A percentile compares a stretch with the other conserved stretches of the same genome.
These are phyloP conservation scores for Flaveria linearis DNA, from an alignment of 129 eudicot species.

Conservation along the genomic window DNA sequence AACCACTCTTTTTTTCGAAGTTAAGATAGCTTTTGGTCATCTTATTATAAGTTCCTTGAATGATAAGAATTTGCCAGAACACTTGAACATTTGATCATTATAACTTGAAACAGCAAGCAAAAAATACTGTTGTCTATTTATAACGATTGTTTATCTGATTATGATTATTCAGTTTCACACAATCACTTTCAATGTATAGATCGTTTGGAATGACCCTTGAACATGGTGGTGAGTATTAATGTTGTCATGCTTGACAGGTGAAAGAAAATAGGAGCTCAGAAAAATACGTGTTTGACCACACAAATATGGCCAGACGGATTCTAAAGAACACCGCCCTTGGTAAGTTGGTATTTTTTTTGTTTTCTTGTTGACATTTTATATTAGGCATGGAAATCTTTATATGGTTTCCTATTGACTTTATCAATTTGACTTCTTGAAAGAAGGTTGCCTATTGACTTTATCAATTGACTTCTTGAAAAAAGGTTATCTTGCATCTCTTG, in stretches of 20 bases:
- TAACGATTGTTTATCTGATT: no score
- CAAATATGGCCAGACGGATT: constrained; percentile 85
- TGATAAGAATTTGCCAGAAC: no score
- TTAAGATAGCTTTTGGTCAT: no score
- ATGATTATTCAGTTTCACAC: no score
- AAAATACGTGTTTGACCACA: constrained; percentile 57
- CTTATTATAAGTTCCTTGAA: no score
- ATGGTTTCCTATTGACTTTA: not conserved
- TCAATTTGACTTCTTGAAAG: constrained; percentile 19
- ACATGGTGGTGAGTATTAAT: constrained; percentile 10
- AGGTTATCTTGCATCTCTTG: constrained; percentile 85
- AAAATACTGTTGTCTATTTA: no score
- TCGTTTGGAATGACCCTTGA: not conserved
- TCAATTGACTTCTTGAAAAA: constrained; percentile 26
- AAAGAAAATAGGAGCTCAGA: constrained; percentile 68
- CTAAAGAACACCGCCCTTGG: constrained; percentile 84
- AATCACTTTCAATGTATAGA: no score
- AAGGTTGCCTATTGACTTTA: constrained; percentile 40
- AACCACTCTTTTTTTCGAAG: no score
- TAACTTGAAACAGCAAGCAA: no score
- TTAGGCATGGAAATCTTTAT: not conserved
- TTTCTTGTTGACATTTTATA: not conserved
- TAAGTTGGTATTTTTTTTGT: constrained; percentile 38
- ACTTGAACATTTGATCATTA: no score
- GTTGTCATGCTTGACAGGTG: constrained; percentile 49